Conservation (phyloP, 2,329 filamentous ascomycete species). For the Pochonia chlamydosporia region DNA sequence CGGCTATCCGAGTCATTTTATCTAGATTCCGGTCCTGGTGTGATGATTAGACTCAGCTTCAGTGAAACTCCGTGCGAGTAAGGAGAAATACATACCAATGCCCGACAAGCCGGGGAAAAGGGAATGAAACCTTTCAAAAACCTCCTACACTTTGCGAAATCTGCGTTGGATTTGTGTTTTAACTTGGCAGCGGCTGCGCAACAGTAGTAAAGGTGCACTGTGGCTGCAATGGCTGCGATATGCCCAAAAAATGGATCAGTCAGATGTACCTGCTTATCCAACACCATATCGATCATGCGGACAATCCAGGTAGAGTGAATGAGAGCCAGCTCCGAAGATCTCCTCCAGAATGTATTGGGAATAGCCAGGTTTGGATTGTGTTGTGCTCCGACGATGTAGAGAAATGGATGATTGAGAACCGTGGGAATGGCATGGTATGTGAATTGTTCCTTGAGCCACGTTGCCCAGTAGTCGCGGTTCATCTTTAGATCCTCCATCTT, state of each 20-base stretch:
- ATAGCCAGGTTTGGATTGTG: slow-evolving; percentile 46
- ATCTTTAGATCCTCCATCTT: slow-evolving; percentile 37
- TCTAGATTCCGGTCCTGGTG: slow-evolving; percentile 41
- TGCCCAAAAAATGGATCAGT: slow-evolving; percentile 48
- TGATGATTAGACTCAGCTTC: too few species aligned
- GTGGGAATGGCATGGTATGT: slow-evolving; percentile 46
- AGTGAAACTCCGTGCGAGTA: too few species aligned
- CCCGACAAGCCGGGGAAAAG: slow-evolving; percentile 39
- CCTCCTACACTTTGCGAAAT: slow-evolving; percentile 43
- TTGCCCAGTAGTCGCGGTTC: slow-evolving; percentile 43
- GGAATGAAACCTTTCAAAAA: slow-evolving; percentile 43
- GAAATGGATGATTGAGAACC: slow-evolving; percentile 46
- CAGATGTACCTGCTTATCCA: slow-evolving; percentile 41
- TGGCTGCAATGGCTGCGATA: slow-evolving; percentile 44
- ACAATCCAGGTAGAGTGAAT: slow-evolving; percentile 49
- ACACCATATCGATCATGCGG: slow-evolving; percentile 48
- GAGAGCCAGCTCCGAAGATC: slow-evolving; percentile 44
- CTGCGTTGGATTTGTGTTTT: slow-evolving; percentile 45
- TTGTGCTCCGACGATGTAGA: slow-evolving; percentile 46
- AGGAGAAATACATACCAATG: slow-evolving; percentile 30
- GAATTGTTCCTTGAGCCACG: slow-evolving; percentile 48
- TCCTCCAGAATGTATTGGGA: slow-evolving; percentile 48
- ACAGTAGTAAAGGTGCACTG: slow-evolving; percentile 48
- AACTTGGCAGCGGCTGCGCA: slow-evolving; percentile 41
- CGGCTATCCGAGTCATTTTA: slow-evolving; percentile 42